Evolutionary conservation across 305 asterid genomes (phyloP).

Genomic region (Nicotiana rustica): DNA sequence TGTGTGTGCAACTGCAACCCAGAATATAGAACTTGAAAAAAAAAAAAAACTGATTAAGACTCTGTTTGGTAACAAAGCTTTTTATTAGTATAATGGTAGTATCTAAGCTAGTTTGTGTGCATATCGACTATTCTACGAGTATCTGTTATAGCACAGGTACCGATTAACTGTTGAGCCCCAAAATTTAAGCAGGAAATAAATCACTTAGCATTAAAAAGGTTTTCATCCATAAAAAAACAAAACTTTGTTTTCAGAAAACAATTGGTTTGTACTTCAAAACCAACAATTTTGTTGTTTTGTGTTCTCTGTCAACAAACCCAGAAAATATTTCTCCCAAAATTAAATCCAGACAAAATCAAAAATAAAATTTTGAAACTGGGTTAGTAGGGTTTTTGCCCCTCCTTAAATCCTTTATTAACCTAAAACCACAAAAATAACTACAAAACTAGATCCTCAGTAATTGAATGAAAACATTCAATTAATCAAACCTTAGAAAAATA

Average conservation of each 20-base stretch:
- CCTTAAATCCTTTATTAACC: not conserved
- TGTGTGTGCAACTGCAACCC: not conserved
- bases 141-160: not conserved
- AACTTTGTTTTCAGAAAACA: constrained; percentile 25
- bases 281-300: constrained; percentile 28
- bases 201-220: not conserved
- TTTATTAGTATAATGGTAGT: constrained; percentile 2
- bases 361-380: not conserved
- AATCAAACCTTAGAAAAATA: not conserved
- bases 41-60: not conserved
- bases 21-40: no score
- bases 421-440: constrained; percentile 4
- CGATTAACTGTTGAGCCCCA: not conserved
- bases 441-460: not conserved
- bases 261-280: not conserved
- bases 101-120: not conserved
- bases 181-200: not conserved
- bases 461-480: not conserved
- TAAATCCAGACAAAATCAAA: not conserved
- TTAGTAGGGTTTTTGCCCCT: not conserved
- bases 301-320: constrained; percentile 21
- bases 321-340: constrained; percentile 11
- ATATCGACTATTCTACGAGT: not conserved
- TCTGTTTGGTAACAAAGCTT: no score
- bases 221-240: constrained; percentile 21